Conservation (phyloP, 352 stramenopile genomes). For the Nothophytophthora sp. region DNA sequence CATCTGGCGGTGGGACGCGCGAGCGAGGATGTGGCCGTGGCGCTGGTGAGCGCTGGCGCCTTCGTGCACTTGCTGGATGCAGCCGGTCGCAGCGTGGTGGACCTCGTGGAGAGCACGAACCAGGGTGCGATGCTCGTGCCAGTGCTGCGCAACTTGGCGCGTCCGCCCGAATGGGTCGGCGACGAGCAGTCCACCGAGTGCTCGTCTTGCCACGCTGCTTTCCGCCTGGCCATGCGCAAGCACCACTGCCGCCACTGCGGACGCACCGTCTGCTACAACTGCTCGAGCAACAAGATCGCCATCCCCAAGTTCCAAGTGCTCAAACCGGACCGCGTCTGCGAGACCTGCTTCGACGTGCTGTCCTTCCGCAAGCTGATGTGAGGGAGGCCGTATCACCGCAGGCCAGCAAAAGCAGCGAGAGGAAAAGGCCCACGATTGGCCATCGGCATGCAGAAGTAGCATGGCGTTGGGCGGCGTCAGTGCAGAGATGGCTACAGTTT, state of each 20-base stretch:
- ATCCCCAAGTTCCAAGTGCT: conserved; percentile 84
- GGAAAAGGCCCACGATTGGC: too few relatives aligned
- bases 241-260: conserved; percentile 86
- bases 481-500: too few relatives aligned
- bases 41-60: conserved; percentile 71
- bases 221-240: conserved; percentile 83
- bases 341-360: conserved; percentile 84
- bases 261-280: conserved; percentile 86
- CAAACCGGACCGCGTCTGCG: conserved; percentile 76
- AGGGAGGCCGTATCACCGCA: conserved; percentile 1
- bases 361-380: conserved; percentile 82
- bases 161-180: conserved; percentile 56
- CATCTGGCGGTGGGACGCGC: conserved; percentile 77
- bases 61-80: conserved; percentile 81
- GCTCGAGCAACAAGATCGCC: conserved; percentile 81
- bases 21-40: conserved; percentile 71
- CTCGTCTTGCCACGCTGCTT: conserved; percentile 68
- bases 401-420: too few relatives aligned
- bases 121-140: conserved; percentile 82
- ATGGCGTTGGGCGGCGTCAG: too few relatives aligned
- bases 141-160: conserved; percentile 75
- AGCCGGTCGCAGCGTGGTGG: conserved; percentile 81
- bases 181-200: conserved; percentile 78
- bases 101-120: conserved; percentile 80
- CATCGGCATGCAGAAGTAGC: too few relatives aligned